Base-by-base conservation (phyloP, 805 yeast species). In the Ogataea dorogensis region DNA sequence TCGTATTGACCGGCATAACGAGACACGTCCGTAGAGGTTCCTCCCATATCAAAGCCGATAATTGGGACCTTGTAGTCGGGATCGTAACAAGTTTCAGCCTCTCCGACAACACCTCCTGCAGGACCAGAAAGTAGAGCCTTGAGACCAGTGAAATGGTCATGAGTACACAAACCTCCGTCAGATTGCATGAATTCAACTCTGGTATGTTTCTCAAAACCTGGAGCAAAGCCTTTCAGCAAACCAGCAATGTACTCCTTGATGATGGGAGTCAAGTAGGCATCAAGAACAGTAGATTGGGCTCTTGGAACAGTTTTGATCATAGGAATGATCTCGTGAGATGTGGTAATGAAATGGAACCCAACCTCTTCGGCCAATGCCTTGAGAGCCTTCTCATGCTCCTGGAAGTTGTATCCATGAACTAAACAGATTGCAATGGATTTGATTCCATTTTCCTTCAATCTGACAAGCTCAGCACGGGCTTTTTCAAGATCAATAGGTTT, bases 81-180 rank as follows among this genome's bases (percentile, higher is more conserved):
- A 42, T 71, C 76, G 50, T 61, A 71, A 49, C 79, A 75, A 1
- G 81, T 73, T 40, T 65, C 64, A 2, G 76, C 76, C 35, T 62
- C 73, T 5, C 81, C 81, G 24, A 75, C 80, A 57, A 75, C 75
- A 31, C 81, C 81, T 28, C 81, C 81, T 28, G 81, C 81, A 2
- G 81, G 81, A 4, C 81, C 81, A 2, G 79, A 73, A 19, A 75
- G 59, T 17, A 75, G 63, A 6, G 79, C 73, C 44, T 68, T 66
- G 35, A 75, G 55, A 3, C 80, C 81, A 4, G 76, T 66, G 49
- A 75, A 75, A 35, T 70, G 66, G 36, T 69, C 65, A 62, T 73
- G 71, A 4, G 73, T 72, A 41, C 73, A 70, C 32, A 75, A 59
- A 7, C 81, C 81, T 24, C 81, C 81, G 54, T 75, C 76, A 7